Percentiles rank a stretch among this genome's conserved stretches.
Evolutionary conservation across 2,329 filamentous ascomycete species (phyloP).

Genomic region (Ilyonectria destructans): DNA sequence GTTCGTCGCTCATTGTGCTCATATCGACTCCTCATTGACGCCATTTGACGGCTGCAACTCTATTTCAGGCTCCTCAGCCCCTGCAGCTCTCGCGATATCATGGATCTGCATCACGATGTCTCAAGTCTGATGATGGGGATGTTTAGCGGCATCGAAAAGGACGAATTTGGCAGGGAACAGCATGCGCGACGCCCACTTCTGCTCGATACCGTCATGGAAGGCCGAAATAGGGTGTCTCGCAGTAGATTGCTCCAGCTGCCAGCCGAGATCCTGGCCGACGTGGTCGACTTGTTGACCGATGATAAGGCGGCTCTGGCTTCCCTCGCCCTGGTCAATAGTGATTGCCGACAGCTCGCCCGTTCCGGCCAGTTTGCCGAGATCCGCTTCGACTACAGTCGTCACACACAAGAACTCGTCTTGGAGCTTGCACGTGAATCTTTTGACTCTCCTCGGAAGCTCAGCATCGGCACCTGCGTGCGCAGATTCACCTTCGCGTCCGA

Average conservation of each 20-base stretch:
- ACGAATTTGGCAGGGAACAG: slow-evolving; percentile 7
- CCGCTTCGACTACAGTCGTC: slow-evolving; percentile 30
- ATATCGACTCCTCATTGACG: too few relatives aligned
- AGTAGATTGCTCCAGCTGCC: slow-evolving; percentile 29
- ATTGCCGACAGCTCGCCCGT: slow-evolving; percentile 34
- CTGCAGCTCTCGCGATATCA: slow-evolving; percentile 1
- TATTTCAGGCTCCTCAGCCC: not conserved
- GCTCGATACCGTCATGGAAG: slow-evolving; percentile 24
- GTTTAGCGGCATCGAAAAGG: not conserved
- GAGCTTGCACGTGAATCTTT: not conserved
- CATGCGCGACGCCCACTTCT: slow-evolving; percentile 21
- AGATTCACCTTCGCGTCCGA: slow-evolving; percentile 10
- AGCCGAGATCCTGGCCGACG: slow-evolving; percentile 24
- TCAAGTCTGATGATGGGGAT: slow-evolving; percentile 8
- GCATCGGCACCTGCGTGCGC: slow-evolving; percentile 19
- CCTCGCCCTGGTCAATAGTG: slow-evolving; percentile 40
- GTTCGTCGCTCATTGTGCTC: too few relatives aligned
- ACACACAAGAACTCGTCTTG: not conserved
- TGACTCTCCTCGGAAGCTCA: not conserved
- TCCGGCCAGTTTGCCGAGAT: slow-evolving; percentile 36
- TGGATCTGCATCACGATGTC: slow-evolving; percentile 17
- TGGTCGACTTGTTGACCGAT: slow-evolving; percentile 30
- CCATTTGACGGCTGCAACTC: too few relatives aligned
- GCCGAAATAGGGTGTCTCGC: slow-evolving; percentile 1
- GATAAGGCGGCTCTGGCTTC: slow-evolving; percentile 31